phyloP scores from a whole-genome alignment of 2,329 filamentous ascomycete genomes.

The Chaetomium strumarium region DNA sequence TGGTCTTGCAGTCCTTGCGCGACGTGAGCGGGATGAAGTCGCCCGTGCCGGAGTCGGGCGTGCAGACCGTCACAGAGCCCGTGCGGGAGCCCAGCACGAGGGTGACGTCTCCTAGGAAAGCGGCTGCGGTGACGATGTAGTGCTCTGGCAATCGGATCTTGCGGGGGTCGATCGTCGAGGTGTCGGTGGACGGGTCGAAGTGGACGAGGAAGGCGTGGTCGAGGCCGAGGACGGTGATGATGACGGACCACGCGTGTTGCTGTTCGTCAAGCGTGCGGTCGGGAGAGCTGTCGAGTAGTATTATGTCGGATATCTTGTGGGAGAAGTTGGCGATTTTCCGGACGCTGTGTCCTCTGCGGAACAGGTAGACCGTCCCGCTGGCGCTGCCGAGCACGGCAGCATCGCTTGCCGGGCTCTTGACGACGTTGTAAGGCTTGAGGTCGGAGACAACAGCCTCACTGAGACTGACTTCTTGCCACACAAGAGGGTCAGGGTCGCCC shows the following conservation, averaged over 20 bases:
- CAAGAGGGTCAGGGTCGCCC: constrained; percentile 19
- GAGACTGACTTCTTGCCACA: constrained; percentile 40
- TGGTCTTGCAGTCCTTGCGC: constrained; percentile 37
- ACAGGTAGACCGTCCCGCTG: constrained; percentile 43
- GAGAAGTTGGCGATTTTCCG: constrained; percentile 35
- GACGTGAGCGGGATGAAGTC: constrained; percentile 28
- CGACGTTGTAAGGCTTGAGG: constrained; percentile 42
- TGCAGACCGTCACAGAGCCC: constrained; percentile 41
- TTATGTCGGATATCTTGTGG: constrained; percentile 48
- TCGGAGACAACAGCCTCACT: constrained; percentile 32
- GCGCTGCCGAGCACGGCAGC: constrained; percentile 45
- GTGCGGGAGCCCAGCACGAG: constrained; percentile 51
- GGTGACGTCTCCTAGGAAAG: constrained; percentile 32
- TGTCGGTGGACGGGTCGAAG: constrained; percentile 29
- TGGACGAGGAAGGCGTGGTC: constrained; percentile 39
- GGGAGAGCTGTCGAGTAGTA: constrained; percentile 30
- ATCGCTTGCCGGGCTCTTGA: constrained; percentile 36
- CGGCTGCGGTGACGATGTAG: constrained; percentile 45
- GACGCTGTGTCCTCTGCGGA: constrained; percentile 29
- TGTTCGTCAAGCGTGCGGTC: not conserved
- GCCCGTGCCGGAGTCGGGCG: constrained; percentile 4
- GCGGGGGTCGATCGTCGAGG: constrained; percentile 26
- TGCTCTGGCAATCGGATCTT: constrained; percentile 38
- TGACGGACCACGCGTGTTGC: constrained; percentile 25
- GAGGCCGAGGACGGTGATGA: constrained; percentile 44